A percentile compares a stretch with the other conserved stretches of the same genome.
Conservation (phyloP, 2,329 filamentous ascomycete species). For the Alternaria metachromatica region DNA sequence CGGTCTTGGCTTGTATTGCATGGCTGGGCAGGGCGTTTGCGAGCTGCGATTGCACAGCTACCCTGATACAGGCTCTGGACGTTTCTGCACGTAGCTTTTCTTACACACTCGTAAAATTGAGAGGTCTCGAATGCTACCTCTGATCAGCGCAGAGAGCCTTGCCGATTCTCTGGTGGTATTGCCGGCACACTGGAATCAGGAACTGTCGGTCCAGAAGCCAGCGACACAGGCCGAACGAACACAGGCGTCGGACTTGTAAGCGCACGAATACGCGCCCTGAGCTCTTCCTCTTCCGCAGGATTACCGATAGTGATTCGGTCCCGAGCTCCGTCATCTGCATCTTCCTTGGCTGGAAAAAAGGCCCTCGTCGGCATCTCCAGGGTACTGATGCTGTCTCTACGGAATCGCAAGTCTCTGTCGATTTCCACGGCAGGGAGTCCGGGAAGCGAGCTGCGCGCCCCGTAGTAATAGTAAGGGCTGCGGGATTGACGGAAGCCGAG, state of each 20-base stretch:
- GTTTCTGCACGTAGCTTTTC: background rate
- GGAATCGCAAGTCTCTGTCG: background rate
- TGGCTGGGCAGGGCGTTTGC: background rate
- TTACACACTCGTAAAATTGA: background rate
- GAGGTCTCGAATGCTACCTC: background rate
- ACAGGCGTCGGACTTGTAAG: background rate
- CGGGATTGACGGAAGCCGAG: slow-evolving; percentile 7
- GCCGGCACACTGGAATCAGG: background rate
- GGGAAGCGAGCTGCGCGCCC: background rate
- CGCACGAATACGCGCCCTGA: slow-evolving; percentile 2
- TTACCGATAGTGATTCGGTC: background rate
- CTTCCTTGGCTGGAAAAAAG: background rate
- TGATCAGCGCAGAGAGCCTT: background rate
- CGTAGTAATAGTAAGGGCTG: slow-evolving; percentile 18
- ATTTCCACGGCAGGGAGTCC: background rate
- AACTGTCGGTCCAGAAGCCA: background rate
- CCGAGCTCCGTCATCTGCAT: background rate
- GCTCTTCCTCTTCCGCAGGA: slow-evolving; percentile 3
- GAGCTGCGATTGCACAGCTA: too few species aligned
- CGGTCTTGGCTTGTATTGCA: background rate
- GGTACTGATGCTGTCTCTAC: slow-evolving; percentile 1
- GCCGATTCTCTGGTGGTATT: background rate
- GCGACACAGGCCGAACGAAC: background rate
- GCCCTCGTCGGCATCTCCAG: slow-evolving; percentile 2
- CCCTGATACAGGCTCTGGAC: too few species aligned